These are phyloP conservation scores for Eimeria praecox DNA, from an alignment of 169 alveolate species.

Conservation along the genomic window DNA sequence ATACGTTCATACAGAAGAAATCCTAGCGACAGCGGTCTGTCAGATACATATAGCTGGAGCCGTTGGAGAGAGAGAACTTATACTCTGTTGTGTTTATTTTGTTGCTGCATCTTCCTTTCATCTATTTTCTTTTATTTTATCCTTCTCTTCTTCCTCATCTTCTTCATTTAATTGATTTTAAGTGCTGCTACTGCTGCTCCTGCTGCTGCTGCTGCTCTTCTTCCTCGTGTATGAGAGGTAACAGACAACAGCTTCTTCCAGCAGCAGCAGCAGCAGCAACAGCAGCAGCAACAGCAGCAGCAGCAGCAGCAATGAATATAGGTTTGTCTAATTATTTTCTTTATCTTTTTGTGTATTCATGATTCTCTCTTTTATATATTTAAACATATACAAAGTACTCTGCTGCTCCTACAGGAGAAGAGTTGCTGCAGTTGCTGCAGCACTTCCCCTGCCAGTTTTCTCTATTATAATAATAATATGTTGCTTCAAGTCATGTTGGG, in stretches of 20 bases:
- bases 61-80: not conserved
- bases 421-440: too few species aligned
- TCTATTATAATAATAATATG: not conserved
- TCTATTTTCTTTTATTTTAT: too few species aligned
- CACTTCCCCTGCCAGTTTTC: too few species aligned
- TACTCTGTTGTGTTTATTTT: too few species aligned
- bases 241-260: not conserved
- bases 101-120: not conserved
- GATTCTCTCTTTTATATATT: not conserved
- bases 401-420: not conserved
- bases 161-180: not conserved
- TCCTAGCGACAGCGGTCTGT: not conserved
- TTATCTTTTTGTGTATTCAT: not conserved
- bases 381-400: not conserved
- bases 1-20: too few species aligned
- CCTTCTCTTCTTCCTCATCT: not conserved
- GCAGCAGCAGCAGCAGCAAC: not conserved
- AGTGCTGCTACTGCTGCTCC: not conserved
- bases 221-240: not conserved
- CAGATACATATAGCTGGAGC: too few species aligned
- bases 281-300: not conserved
- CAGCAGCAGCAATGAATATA: not conserved
- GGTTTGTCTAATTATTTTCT: not conserved
- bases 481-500: not conserved
- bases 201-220: not conserved